Conservation (phyloP, 805 yeast genomes). For the Hanseniaspora osmophila region DNA sequence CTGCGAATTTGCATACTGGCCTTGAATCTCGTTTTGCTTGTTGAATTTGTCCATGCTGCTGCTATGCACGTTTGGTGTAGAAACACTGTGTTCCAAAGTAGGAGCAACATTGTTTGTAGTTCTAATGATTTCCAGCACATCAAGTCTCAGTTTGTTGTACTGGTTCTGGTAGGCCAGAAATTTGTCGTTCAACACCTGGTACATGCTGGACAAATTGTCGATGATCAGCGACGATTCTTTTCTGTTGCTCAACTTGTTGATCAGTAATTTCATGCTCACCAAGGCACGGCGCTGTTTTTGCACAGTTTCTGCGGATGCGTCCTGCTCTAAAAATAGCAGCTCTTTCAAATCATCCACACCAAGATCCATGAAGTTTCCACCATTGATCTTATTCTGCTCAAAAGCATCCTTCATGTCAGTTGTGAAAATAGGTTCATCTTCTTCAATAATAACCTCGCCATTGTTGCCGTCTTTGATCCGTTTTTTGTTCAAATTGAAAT, state of each 20-base stretch:
- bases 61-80: neutral
- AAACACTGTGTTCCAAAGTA: neutral
- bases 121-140: conserved; percentile 19
- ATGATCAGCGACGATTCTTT: conserved; percentile 13
- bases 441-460: neutral
- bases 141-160: conserved; percentile 17
- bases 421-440: neutral
- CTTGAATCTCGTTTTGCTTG: too few relatives aligned
- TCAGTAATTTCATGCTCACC: conserved; percentile 42
- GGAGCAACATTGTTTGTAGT: conserved; percentile 5
- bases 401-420: conserved; percentile 1
- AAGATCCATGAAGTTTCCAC: conserved; percentile 55
- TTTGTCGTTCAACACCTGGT: conserved; percentile 10
- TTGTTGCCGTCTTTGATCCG: neutral
- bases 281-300: conserved; percentile 24
- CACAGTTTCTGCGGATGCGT: neutral
- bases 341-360: conserved; percentile 61
- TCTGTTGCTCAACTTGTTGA: conserved; percentile 33
- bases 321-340: conserved; percentile 30
- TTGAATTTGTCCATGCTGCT: neutral
- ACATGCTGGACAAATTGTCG: conserved; percentile 16
- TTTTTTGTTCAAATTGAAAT: neutral
- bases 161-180: conserved; percentile 21
- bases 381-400: conserved; percentile 23
- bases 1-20: neutral